Base-by-base conservation (phyloP, 768 basidiomycete species). In the Pleurotus djamor region DNA sequence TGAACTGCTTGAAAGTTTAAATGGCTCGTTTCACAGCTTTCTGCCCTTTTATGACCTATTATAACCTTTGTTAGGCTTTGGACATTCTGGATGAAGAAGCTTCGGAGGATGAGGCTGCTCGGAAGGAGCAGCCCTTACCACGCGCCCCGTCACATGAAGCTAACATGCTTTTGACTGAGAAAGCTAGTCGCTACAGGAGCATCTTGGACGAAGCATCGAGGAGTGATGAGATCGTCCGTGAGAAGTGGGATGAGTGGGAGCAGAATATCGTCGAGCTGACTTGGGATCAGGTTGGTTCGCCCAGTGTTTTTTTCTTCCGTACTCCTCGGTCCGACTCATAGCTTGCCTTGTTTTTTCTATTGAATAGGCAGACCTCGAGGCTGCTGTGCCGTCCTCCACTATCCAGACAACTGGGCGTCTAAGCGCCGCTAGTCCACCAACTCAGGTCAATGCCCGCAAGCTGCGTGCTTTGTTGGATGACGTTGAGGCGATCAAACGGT, bases 211-310 rank as follows among this genome's bases (percentile, higher is more conserved):
- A 89, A 60, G 96, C 95, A 0, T 74, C 76, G 0, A 81, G 80
- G 35, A 94, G 92, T 66, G 94, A 98, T 67, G 84, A 80, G 34
- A 76, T 83, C 1, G 90, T 98, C 1, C 75, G 87, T 16, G 76
- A 82, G 61, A 95, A 97, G 71, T 97, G 93, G 91, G 87, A 87
- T 41, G 85, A 95, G 65, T 96, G 94, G 94, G 88, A 90, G 65
- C 77, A 79, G 12, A 80, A 79, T 48, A 87, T 99, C 45, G 72
- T 73, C 12, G 80, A 89, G 49, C 77, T 99, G 43, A 88, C 85
- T 2, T 83, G 84, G 67, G 78, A 86, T 57, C 78, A 83, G 85
- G 69, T 86, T 83, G 71, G 85, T 83, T 48, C 16, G n/a, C 45
- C 44, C 64, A 41, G 38, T 9, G 10, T 10, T 41, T 33, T n/a